A percentile compares a stretch with the other conserved stretches of the same genome.
These are phyloP conservation scores for Lentinus brumalis DNA, from an alignment of 768 basidiomycete genomes.

Conservation along the genomic window DNA sequence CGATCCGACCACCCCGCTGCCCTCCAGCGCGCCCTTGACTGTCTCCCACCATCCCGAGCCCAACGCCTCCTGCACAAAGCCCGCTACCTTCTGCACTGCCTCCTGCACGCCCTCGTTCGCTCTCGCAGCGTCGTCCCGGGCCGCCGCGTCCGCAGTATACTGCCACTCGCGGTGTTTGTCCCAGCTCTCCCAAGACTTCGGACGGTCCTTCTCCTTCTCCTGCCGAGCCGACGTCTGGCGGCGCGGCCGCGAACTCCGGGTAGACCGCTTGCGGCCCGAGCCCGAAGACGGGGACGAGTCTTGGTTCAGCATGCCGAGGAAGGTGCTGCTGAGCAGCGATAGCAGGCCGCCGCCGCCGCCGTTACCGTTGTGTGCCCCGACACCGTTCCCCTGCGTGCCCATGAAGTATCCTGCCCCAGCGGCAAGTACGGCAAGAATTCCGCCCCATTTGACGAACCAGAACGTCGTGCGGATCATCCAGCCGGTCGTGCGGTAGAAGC, in stretches of 20 bases:
- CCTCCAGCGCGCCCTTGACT: slow-evolving; percentile 32
- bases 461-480: slow-evolving; percentile 70
- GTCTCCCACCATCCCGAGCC: slow-evolving; percentile 44
- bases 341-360: slow-evolving; percentile 39
- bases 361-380: slow-evolving; percentile 27
- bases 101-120: slow-evolving; percentile 26
- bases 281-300: slow-evolving; percentile 32
- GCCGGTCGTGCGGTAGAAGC: slow-evolving; percentile 75
- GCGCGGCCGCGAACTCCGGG: slow-evolving; percentile 20
- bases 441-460: slow-evolving; percentile 80
- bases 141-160: slow-evolving; percentile 34
- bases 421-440: slow-evolving; percentile 54
- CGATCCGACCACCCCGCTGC: slow-evolving; percentile 12
- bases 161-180: slow-evolving; percentile 63
- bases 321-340: slow-evolving; percentile 40
- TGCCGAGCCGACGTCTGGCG: slow-evolving; percentile 18
- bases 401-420: slow-evolving; percentile 58
- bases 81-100: slow-evolving; percentile 49
- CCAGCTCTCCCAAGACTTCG: slow-evolving; percentile 71
- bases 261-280: slow-evolving; percentile 23
- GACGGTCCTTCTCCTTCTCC: slow-evolving; percentile 24
- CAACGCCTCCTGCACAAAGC: slow-evolving; percentile 39
- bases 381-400: slow-evolving; percentile 36
- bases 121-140: slow-evolving; percentile 25
- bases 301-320: slow-evolving; percentile 47